phyloP scores from a whole-genome alignment of 2,329 filamentous ascomycete species.

The Reticulascus tulasneorum region DNA sequence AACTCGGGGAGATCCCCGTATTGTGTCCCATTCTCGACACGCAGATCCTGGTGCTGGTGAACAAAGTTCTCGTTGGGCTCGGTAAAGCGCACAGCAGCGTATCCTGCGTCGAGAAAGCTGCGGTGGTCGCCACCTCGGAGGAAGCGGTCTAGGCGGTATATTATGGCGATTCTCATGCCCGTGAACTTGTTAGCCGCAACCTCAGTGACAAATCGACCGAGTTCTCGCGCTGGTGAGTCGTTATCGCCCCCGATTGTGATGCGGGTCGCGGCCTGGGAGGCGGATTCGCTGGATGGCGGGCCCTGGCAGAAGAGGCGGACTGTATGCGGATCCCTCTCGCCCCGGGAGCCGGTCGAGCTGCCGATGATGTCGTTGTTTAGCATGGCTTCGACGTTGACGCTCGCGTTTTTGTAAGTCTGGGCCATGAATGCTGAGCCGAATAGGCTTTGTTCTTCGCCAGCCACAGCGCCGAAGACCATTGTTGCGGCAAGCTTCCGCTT shows the following conservation, averaged over 20 bases:
- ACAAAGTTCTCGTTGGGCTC: slow-evolving; percentile 54
- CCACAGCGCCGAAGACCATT: slow-evolving; percentile 52
- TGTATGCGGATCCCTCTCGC: slow-evolving; percentile 42
- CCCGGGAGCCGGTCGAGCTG: slow-evolving; percentile 40
- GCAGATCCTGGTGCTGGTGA: slow-evolving; percentile 54
- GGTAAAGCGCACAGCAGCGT: slow-evolving; percentile 51
- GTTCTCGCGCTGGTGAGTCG: slow-evolving; percentile 50
- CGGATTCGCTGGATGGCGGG: slow-evolving; percentile 38
- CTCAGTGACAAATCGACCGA: slow-evolving; percentile 52
- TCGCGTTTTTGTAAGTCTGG: slow-evolving; percentile 45
- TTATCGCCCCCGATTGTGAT: slow-evolving; percentile 48
- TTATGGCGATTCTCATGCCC: slow-evolving; percentile 51
- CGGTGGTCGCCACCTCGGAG: slow-evolving; percentile 54
- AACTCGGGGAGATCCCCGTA: slow-evolving; percentile 55
- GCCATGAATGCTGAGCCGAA: slow-evolving; percentile 50
- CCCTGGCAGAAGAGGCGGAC: slow-evolving; percentile 53
- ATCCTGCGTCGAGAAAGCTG: slow-evolving; percentile 52
- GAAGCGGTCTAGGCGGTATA: slow-evolving; percentile 54
- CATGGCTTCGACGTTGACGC: slow-evolving; percentile 52
- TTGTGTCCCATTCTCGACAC: slow-evolving; percentile 43
- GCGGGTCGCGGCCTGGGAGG: slow-evolving; percentile 29
- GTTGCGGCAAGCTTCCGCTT: slow-evolving; percentile 43
- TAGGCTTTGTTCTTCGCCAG: slow-evolving; percentile 55
- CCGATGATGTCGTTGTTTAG: slow-evolving; percentile 57
- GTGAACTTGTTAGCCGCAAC: slow-evolving; percentile 47